phyloP scores from a whole-genome alignment of 495 filamentous ascomycete genomes.

The Halenospora varia region DNA sequence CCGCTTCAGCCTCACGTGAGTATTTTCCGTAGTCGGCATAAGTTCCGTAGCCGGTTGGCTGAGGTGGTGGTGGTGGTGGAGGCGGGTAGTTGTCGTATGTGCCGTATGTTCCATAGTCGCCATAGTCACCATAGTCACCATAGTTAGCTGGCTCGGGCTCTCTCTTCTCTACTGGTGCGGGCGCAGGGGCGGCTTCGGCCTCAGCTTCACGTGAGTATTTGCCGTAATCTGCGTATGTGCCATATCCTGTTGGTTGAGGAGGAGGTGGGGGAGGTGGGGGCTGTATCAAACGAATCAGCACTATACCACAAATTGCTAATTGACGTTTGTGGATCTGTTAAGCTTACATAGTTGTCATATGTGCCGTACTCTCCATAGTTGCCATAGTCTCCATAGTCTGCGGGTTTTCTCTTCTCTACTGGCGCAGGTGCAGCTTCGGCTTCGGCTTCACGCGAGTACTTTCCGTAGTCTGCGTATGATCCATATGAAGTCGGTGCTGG shows the following conservation, averaged over 20 bases:
- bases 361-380: too few relatives aligned
- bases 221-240: too few relatives aligned
- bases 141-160: neutral
- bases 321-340: too few relatives aligned
- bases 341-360: too few relatives aligned
- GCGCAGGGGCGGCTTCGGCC: too few relatives aligned
- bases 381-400: conserved; percentile 12
- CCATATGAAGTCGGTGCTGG: conserved; percentile 6
- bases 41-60: neutral
- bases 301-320: too few relatives aligned
- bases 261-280: too few relatives aligned
- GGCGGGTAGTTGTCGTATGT: conserved; percentile 4
- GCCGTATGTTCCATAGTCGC: conserved; percentile 7
- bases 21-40: conserved; percentile 4
- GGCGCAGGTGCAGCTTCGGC: conserved; percentile 6
- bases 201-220: too few relatives aligned
- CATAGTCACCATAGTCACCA: neutral
- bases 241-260: too few relatives aligned
- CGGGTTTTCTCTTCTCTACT: conserved; percentile 3
- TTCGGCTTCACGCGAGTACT: conserved; percentile 10
- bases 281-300: too few relatives aligned
- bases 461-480: conserved; percentile 10
- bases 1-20: too few relatives aligned
- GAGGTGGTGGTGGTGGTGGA: neutral
- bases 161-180: too few relatives aligned